Conservation (phyloP, 805 yeast genomes). For the Sugiyamaella americana region DNA sequence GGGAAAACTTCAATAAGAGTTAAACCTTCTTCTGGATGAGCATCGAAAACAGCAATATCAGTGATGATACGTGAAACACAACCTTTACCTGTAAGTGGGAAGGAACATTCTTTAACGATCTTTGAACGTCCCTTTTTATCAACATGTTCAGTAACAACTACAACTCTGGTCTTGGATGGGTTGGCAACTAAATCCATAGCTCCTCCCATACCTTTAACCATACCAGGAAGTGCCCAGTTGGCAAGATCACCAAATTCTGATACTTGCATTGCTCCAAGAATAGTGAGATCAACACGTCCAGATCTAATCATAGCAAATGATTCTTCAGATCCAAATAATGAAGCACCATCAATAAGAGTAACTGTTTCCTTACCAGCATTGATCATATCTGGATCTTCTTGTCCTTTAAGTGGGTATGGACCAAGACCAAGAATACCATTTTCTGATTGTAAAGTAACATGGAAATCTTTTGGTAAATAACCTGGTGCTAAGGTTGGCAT, state of each 20-base stretch:
- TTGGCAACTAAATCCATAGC: slow-evolving; percentile 44
- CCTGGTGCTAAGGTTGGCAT: slow-evolving; percentile 41
- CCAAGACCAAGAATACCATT: slow-evolving; percentile 42
- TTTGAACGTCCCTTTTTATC: slow-evolving; percentile 41
- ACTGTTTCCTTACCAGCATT: slow-evolving; percentile 45
- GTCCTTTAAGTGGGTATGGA: slow-evolving; percentile 34
- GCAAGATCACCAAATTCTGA: slow-evolving; percentile 40
- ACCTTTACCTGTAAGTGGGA: slow-evolving; percentile 39
- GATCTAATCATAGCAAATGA: slow-evolving; percentile 42
- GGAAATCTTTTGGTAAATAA: slow-evolving; percentile 30
- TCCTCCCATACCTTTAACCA: slow-evolving; percentile 45
- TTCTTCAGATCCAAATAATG: slow-evolving; percentile 42
- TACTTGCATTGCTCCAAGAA: slow-evolving; percentile 41
- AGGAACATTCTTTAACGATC: slow-evolving; percentile 36
- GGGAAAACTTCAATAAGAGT: slow-evolving; percentile 35
- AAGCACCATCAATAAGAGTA: slow-evolving; percentile 37
- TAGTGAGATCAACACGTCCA: slow-evolving; percentile 37
- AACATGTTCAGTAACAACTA: slow-evolving; percentile 40
- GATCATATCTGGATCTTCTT: slow-evolving; percentile 40
- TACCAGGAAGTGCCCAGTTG: slow-evolving; percentile 43
- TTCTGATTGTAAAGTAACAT: slow-evolving; percentile 39
- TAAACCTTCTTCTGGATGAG: slow-evolving; percentile 32
- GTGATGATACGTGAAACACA: slow-evolving; percentile 41
- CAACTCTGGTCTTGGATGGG: slow-evolving; percentile 37
- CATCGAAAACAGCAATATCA: slow-evolving; percentile 41